Conservation (phyloP, 345 rosid genomes). For the Hibiscus trionum region DNA sequence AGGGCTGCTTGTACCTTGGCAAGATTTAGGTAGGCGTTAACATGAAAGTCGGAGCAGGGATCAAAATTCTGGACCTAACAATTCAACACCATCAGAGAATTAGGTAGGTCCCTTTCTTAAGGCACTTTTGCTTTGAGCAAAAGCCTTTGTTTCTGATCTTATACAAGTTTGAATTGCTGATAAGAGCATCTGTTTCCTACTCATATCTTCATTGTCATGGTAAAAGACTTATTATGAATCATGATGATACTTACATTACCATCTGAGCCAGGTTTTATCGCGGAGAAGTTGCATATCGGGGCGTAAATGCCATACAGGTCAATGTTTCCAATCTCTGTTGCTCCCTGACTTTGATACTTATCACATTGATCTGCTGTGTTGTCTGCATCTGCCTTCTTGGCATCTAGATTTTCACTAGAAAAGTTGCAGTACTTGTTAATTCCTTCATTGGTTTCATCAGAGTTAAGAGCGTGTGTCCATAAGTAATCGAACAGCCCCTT, state of each 20-base stretch:
- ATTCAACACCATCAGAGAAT: neutral
- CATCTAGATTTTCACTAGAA: neutral
- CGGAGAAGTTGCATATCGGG: slow-evolving; percentile 26
- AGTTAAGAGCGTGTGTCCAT: slow-evolving; percentile 47
- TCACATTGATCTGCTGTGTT: slow-evolving; percentile 14
- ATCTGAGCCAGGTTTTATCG: neutral
- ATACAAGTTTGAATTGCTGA: no score
- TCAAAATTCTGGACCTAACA: slow-evolving; percentile 28
- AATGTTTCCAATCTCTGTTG: slow-evolving; percentile 10
- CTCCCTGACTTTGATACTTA: neutral
- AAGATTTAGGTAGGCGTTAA: slow-evolving; percentile 29
- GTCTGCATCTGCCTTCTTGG: neutral
- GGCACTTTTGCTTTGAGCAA: neutral
- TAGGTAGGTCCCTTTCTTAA: neutral
- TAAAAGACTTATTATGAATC: neutral
- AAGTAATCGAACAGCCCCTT: slow-evolving; percentile 32
- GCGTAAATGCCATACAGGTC: slow-evolving; percentile 36
- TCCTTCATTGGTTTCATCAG: slow-evolving; percentile 34
- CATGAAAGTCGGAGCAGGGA: slow-evolving; percentile 32
- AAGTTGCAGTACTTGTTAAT: slow-evolving; percentile 31
- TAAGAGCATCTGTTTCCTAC: neutral
- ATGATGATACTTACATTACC: slow-evolving; percentile 17
- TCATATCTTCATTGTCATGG: neutral
- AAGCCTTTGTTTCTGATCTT: neutral
- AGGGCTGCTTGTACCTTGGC: slow-evolving; percentile 24